A percentile compares a stretch with the other conserved stretches of the same genome.
phyloP scores from a whole-genome alignment of 116 monocot species.

The Cymodocea nodosa region DNA sequence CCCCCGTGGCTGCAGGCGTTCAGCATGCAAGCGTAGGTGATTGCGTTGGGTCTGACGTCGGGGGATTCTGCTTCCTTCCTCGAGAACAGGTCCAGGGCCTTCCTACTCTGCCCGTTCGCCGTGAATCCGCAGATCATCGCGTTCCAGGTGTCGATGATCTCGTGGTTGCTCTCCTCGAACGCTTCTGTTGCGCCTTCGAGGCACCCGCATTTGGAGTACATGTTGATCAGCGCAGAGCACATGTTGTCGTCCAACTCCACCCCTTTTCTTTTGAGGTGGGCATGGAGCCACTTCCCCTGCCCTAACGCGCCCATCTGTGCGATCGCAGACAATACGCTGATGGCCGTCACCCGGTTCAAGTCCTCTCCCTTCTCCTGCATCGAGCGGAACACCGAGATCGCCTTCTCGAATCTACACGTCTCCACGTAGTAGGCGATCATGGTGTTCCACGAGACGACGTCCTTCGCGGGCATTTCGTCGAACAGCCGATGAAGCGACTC shows the following conservation, averaged over 20 bases:
- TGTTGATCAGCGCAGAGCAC: conserved; percentile 43
- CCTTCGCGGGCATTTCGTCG: conserved; percentile 22
- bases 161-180: conserved; percentile 16
- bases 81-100: conserved; percentile 28
- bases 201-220: conserved; percentile 59
- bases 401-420: conserved; percentile 28
- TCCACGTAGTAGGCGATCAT: conserved; percentile 33
- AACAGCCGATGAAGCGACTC: conserved; percentile 25
- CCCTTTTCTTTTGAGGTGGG: conserved; percentile 13
- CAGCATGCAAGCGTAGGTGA: conserved; percentile 43
- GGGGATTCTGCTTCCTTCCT: conserved; percentile 19
- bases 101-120: conserved; percentile 25
- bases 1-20: conserved; percentile 75
- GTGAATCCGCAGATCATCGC: conserved; percentile 47
- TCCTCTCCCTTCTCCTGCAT: conserved; percentile 30
- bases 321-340: conserved; percentile 28
- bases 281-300: conserved; percentile 45
- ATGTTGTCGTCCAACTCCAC: conserved; percentile 35
- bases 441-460: conserved; percentile 67
- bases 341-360: conserved; percentile 29
- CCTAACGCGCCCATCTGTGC: conserved; percentile 33
- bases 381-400: conserved; percentile 21
- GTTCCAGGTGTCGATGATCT: conserved; percentile 45
- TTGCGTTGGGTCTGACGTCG: conserved; percentile 26
- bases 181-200: conserved; percentile 25